A percentile compares a stretch with the other conserved stretches of the same genome.
Conservation (phyloP, 192 early-diverging fungal genomes). For the Coemansia sp. region DNA sequence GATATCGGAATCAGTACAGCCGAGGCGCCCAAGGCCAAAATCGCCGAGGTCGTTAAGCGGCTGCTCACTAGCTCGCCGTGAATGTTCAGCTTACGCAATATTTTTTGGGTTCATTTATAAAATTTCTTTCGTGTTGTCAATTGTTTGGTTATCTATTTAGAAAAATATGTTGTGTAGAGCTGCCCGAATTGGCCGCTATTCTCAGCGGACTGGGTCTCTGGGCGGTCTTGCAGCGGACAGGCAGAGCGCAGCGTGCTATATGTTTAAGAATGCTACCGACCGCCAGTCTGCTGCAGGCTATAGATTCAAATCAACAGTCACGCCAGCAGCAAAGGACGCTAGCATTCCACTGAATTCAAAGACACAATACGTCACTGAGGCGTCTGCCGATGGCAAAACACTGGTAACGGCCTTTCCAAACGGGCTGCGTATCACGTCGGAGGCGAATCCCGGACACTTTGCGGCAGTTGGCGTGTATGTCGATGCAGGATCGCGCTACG, state of each 20-base stretch:
- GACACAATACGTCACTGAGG: slow-evolving; percentile 8
- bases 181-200: background rate
- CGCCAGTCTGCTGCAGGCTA: background rate
- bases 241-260: background rate
- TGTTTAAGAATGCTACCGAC: slow-evolving; percentile 12
- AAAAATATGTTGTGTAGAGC: background rate
- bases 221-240: background rate
- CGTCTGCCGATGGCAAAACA: slow-evolving; percentile 38
- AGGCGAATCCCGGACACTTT: slow-evolving; percentile 85
- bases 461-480: slow-evolving; percentile 86
- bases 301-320: slow-evolving; percentile 20
- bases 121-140: background rate
- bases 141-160: background rate
- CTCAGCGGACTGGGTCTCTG: background rate
- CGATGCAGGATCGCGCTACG: slow-evolving; percentile 87
- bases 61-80: slow-evolving; percentile 45
- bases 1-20: slow-evolving; percentile 67
- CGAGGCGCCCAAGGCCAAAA: slow-evolving; percentile 70
- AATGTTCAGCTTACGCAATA: background rate
- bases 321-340: background rate
- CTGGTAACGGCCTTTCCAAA: slow-evolving; percentile 82
- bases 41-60: slow-evolving; percentile 75
- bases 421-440: slow-evolving; percentile 83
- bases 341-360: slow-evolving; percentile 13
- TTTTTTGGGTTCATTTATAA: background rate